A percentile compares a stretch with the other conserved stretches of the same genome.
Conservation (phyloP, 2,329 filamentous ascomycete species). For the Emmonsiellopsis sp. region DNA sequence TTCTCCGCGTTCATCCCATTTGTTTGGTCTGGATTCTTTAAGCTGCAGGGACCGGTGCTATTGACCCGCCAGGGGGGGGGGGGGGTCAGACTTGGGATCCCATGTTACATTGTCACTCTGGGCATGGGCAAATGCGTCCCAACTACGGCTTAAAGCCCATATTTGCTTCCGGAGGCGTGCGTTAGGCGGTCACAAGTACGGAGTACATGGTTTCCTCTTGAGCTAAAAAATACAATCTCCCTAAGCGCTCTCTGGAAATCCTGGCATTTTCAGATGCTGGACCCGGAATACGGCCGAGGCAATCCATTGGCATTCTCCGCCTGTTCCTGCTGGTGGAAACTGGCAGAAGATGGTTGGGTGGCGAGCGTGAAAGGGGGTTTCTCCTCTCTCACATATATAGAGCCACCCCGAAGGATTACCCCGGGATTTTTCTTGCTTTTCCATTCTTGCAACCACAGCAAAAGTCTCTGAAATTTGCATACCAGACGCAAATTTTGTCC, state of each 20-base stretch:
- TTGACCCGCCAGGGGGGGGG: too few relatives aligned
- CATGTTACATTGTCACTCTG: too few relatives aligned
- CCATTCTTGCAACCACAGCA: background rate
- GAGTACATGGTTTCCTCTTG: background rate
- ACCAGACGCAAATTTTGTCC: conserved; percentile 1
- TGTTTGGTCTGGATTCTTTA: too few relatives aligned
- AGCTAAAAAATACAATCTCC: background rate
- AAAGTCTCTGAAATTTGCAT: background rate
- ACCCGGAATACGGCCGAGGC: background rate
- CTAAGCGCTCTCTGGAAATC: background rate
- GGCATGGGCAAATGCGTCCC: too few relatives aligned
- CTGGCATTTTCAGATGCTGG: background rate
- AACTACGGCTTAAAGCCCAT: too few relatives aligned
- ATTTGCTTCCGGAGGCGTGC: background rate
- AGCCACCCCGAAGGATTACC: background rate
- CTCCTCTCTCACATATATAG: background rate
- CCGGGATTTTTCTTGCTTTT: background rate
- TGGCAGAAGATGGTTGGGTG: background rate
- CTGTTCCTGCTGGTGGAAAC: background rate
- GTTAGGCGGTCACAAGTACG: background rate
- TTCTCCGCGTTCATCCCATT: too few relatives aligned
- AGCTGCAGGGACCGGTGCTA: too few relatives aligned
- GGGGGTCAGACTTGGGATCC: too few relatives aligned
- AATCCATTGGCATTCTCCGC: background rate
- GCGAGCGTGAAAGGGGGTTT: background rate